phyloP scores from a whole-genome alignment of 2,329 filamentous ascomycete genomes.

The Metarhizium sp. region DNA sequence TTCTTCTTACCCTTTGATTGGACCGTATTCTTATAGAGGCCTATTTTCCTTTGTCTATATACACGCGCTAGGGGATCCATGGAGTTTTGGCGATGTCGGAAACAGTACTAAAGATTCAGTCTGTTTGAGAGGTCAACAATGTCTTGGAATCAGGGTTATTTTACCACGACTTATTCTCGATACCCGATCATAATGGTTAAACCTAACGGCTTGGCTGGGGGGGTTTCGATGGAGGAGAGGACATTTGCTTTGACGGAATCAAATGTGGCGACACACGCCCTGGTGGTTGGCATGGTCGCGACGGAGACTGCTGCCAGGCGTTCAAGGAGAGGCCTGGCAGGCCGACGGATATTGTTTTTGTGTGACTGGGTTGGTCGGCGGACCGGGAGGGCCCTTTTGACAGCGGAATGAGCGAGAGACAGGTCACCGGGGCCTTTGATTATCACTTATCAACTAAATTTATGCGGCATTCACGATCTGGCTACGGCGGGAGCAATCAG shows the following conservation, averaged over 20 bases:
- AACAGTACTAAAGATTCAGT: background rate
- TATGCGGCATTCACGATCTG: constrained; percentile 12
- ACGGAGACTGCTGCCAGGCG: constrained; percentile 18
- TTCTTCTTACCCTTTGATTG: background rate
- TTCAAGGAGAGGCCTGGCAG: constrained; percentile 8
- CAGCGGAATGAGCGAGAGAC: constrained; percentile 4
- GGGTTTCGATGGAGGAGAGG: background rate
- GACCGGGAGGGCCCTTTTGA: background rate
- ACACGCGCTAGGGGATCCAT: background rate
- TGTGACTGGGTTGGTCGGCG: background rate
- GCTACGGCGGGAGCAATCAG: constrained; percentile 1
- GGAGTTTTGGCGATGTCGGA: background rate
- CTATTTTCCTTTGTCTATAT: background rate
- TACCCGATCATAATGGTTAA: background rate
- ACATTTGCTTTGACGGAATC: constrained; percentile 1
- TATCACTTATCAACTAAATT: constrained; percentile 10
- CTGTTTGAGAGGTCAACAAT: background rate
- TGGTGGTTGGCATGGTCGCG: constrained; percentile 15
- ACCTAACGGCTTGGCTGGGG: background rate
- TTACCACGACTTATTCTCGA: background rate
- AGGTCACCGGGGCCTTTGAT: constrained; percentile 7
- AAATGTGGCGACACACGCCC: constrained; percentile 15
- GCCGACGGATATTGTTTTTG: background rate
- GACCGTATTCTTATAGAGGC: background rate
- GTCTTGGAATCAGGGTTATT: background rate